These are phyloP conservation scores for Trichophyton benhamiae DNA, from an alignment of 2,329 filamentous ascomycete species.

Conservation along the genomic window DNA sequence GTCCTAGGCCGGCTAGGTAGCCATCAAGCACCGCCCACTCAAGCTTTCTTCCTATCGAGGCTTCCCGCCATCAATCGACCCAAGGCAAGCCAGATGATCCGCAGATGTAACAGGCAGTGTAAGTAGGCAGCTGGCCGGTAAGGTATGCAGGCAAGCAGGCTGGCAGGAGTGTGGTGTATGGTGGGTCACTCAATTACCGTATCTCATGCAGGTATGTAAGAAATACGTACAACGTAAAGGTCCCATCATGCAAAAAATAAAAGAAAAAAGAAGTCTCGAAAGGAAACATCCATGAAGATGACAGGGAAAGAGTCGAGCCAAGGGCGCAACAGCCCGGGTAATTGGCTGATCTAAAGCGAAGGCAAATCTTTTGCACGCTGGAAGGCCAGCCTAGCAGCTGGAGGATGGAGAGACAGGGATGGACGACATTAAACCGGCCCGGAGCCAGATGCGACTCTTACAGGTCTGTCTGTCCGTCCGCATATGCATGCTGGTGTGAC, in stretches of 20 bases:
- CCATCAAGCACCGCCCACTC: neutral
- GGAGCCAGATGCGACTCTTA: neutral
- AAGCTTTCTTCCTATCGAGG: neutral
- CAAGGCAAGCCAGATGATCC: slow-evolving; percentile 5
- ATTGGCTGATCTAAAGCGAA: slow-evolving; percentile 5
- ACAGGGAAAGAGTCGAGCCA: slow-evolving; percentile 1
- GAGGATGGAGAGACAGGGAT: slow-evolving; percentile 5
- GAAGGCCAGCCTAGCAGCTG: neutral
- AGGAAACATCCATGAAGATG: neutral
- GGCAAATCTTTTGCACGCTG: neutral
- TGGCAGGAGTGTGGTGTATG: neutral
- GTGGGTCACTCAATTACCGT: slow-evolving; percentile 1
- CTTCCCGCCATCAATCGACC: neutral
- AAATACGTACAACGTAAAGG: too few species aligned
- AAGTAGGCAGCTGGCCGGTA: neutral
- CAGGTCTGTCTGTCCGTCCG: neutral
- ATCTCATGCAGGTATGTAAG: neutral
- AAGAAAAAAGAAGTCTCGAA: neutral
- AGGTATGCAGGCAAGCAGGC: neutral
- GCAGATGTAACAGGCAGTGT: neutral
- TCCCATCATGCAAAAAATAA: neutral
- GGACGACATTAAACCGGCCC: neutral
- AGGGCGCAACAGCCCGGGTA: neutral
- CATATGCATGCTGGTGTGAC: too few species aligned
- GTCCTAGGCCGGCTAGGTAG: neutral